Evolutionary conservation across 768 basidiomycete species (phyloP).

Genomic region (Trametes cubensis): DNA sequence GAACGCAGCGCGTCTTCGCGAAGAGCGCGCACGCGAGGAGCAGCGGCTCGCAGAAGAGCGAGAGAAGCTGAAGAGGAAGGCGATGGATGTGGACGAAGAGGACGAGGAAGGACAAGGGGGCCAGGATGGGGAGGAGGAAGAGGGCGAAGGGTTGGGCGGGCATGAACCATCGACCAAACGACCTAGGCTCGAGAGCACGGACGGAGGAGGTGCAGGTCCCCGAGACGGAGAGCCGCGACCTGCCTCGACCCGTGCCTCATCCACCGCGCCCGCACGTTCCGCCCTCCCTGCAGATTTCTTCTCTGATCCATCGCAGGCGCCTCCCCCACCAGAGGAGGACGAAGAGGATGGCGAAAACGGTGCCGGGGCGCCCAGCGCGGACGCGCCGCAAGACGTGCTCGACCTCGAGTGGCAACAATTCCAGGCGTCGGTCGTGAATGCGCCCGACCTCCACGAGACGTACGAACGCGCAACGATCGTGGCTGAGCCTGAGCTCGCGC

Average conservation of each 20-base stretch:
- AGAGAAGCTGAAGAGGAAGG: conserved; percentile 39
- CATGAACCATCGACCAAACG: conserved; percentile 16
- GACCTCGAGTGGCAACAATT: conserved; percentile 79
- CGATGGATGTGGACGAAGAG: conserved; percentile 38
- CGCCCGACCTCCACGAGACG: conserved; percentile 42
- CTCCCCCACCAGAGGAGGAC: conserved; percentile 38
- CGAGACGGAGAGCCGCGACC: conserved; percentile 20
- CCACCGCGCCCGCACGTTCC: conserved; percentile 15
- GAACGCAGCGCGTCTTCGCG: conserved; percentile 59
- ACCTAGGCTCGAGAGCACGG: conserved; percentile 32
- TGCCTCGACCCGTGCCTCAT: conserved; percentile 16
- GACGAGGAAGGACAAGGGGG: conserved; percentile 26
- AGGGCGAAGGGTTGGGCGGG: conserved; percentile 24
- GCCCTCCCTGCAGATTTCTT: conserved; percentile 74
- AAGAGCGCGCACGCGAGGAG: conserved; percentile 49
- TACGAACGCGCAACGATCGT: conserved; percentile 73
- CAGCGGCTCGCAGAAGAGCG: conserved; percentile 39
- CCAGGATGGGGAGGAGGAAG: conserved; percentile 14
- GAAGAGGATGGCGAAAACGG: conserved; percentile 35
- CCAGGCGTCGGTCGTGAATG: conserved; percentile 61
- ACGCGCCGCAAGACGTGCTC: conserved; percentile 38
- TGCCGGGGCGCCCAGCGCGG: conserved; percentile 19
- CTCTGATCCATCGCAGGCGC: conserved; percentile 68
- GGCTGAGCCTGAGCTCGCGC: conserved; percentile 65
- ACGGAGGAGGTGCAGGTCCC: conserved; percentile 29